Evolutionary conservation across 2,329 filamentous ascomycete species (phyloP).

Genomic region (Penicillium sp.): DNA sequence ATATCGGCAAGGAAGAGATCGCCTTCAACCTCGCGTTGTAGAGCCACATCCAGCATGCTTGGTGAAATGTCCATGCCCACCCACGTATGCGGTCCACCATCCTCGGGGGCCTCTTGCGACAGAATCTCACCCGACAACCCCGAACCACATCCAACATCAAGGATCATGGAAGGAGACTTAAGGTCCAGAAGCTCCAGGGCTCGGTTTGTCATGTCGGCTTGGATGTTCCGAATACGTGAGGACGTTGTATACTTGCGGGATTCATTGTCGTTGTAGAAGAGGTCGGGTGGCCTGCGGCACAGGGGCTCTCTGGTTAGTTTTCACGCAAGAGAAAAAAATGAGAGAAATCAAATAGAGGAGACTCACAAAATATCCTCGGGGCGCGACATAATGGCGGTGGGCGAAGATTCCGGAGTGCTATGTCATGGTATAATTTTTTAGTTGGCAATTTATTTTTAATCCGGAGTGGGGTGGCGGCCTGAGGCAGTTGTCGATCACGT

Average conservation of each 20-base stretch:
- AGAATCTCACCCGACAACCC: conserved; percentile 94
- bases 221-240: conserved; percentile 92
- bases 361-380: conserved; percentile 89
- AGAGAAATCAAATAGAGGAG: background rate
- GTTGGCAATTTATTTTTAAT: background rate
- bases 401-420: conserved; percentile 1
- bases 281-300: conserved; percentile 73
- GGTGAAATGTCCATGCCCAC: conserved; percentile 95
- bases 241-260: conserved; percentile 97
- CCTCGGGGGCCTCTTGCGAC: conserved; percentile 65
- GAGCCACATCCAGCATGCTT: conserved; percentile 93
- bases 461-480: conserved; percentile 14
- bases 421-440: conserved; percentile 5
- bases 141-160: conserved; percentile 95
- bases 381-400: conserved; percentile 77
- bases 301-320: background rate
- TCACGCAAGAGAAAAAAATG: background rate
- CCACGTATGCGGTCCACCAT: conserved; percentile 89
- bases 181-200: conserved; percentile 90
- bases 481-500: conserved; percentile 2
- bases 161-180: conserved; percentile 75
- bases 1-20: conserved; percentile 95
- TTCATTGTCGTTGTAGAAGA: conserved; percentile 95
- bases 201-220: conserved; percentile 89
- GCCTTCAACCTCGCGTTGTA: conserved; percentile 88